These are phyloP conservation scores for Pythium dissotocum DNA, from an alignment of 352 stramenopile genomes.

Conservation along the genomic window DNA sequence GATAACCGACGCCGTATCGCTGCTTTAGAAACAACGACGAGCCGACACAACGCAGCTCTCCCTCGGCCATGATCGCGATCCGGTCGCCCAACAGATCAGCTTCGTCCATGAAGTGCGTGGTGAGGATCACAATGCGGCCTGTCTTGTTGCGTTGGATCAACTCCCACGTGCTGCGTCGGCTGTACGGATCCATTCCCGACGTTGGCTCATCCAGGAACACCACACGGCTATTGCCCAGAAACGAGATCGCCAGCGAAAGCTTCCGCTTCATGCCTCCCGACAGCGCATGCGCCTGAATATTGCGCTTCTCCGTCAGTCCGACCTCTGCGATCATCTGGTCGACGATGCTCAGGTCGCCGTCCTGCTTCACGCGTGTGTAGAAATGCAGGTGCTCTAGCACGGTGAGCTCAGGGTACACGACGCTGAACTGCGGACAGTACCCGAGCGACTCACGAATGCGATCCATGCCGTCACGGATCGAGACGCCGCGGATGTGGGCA, in stretches of 20 bases:
- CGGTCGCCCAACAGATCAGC: slow-evolving; percentile 90
- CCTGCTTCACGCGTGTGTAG: slow-evolving; percentile 92
- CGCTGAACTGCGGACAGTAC: slow-evolving; percentile 97
- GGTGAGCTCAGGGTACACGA: slow-evolving; percentile 95
- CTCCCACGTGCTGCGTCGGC: slow-evolving; percentile 82
- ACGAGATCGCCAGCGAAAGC: slow-evolving; percentile 74
- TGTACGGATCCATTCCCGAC: slow-evolving; percentile 94
- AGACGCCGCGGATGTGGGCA: slow-evolving; percentile 56
- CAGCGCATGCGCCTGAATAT: slow-evolving; percentile 48
- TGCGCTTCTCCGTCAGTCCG: slow-evolving; percentile 88
- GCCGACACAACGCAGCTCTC: slow-evolving; percentile 50
- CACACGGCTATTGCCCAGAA: slow-evolving; percentile 68
- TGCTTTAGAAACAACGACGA: slow-evolving; percentile 85
- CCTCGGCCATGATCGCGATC: slow-evolving; percentile 90
- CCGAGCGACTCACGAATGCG: slow-evolving; percentile 90
- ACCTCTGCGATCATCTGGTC: slow-evolving; percentile 85
- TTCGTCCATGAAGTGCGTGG: slow-evolving; percentile 93
- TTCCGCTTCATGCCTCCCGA: slow-evolving; percentile 84
- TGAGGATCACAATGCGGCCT: slow-evolving; percentile 83
- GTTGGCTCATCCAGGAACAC: slow-evolving; percentile 91
- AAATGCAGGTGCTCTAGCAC: slow-evolving; percentile 96
- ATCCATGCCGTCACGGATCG: slow-evolving; percentile 72
- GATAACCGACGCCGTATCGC: slow-evolving; percentile 75
- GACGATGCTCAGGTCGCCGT: slow-evolving; percentile 34
- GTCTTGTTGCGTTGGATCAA: slow-evolving; percentile 65